Evolutionary conservation across 768 basidiomycete species (phyloP).

Genomic region (Tylopilus felleus): DNA sequence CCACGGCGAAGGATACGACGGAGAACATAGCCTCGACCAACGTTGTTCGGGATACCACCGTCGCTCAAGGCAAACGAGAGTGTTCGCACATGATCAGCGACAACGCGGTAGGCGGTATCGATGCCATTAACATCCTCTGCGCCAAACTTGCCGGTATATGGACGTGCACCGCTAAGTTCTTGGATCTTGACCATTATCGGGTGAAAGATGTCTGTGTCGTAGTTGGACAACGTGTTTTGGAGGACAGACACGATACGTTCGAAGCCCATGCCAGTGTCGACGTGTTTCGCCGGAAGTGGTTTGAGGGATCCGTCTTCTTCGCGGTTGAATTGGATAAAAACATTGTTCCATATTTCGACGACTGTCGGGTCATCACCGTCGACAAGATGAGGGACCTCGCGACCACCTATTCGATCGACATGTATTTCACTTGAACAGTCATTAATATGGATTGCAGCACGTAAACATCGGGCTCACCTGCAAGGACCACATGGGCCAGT

Average conservation of each 20-base stretch:
- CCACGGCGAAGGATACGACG: conserved; percentile 90
- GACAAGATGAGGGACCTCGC: conserved; percentile 89
- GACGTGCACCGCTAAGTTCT: conserved; percentile 82
- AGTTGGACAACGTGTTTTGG: conserved; percentile 91
- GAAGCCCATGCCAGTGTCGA: conserved; percentile 99
- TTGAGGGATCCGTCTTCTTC: conserved; percentile 83
- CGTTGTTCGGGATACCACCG: conserved; percentile 94
- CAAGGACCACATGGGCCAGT: conserved; percentile 98
- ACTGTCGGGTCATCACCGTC: conserved; percentile 97
- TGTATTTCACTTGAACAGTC: conserved; percentile 76
- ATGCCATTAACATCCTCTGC: conserved; percentile 93
- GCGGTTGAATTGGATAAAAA: conserved; percentile 98
- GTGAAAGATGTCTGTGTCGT: conserved; percentile 94
- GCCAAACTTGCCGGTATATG: conserved; percentile 90
- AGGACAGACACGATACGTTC: conserved; percentile 94
- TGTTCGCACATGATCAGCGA: conserved; percentile 95
- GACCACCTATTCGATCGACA: conserved; percentile 95
- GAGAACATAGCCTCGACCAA: conserved; percentile 96
- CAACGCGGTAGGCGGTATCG: conserved; percentile 95
- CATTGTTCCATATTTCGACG: conserved; percentile 99
- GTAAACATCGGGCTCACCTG: conserved; percentile 45
- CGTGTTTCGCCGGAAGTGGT: conserved; percentile 84
- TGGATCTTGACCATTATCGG: conserved; percentile 88
- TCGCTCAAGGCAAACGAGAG: conserved; percentile 95
- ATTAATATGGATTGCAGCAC: background rate